phyloP scores from a whole-genome alignment of 192 early-diverging fungal genomes.

The Backusella morwellensis region DNA sequence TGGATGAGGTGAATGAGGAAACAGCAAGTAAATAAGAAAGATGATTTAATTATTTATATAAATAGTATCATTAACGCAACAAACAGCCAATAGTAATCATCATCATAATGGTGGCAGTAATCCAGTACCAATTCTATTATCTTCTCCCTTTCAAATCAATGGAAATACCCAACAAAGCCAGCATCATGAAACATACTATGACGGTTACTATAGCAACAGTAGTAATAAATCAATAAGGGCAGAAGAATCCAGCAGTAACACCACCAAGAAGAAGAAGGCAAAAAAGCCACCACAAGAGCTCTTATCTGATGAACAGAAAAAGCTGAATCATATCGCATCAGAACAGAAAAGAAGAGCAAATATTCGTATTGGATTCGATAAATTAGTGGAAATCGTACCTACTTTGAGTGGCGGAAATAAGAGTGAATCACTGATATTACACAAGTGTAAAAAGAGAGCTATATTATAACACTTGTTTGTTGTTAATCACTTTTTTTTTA shows the following conservation, averaged over 20 bases:
- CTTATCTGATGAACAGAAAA: constrained; percentile 85
- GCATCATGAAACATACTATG: not conserved
- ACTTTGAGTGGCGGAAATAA: constrained; percentile 78
- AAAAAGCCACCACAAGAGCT: constrained; percentile 57
- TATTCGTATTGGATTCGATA: constrained; percentile 86
- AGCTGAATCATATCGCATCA: constrained; percentile 90
- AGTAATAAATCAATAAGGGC: not conserved
- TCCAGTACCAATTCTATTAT: not conserved
- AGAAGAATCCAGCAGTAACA: not conserved
- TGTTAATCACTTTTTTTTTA: not conserved
- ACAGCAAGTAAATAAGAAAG: not conserved
- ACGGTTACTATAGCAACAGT: not conserved
- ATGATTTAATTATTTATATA: not conserved
- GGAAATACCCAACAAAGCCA: not conserved
- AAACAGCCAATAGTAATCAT: not conserved
- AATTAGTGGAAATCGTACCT: constrained; percentile 83
- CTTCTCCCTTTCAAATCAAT: constrained; percentile 1
- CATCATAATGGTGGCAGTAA: not conserved
- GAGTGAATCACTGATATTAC: constrained; percentile 81
- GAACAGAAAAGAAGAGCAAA: constrained; percentile 92
- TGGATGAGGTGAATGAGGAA: constrained; percentile 11
- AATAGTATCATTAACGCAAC: not conserved
- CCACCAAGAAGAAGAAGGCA: not conserved
- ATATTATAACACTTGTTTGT: not conserved
- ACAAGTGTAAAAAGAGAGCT: constrained; percentile 50